Base-by-base conservation (phyloP, 2,329 filamentous ascomycete species). In the Hymenoscyphus linearis region DNA sequence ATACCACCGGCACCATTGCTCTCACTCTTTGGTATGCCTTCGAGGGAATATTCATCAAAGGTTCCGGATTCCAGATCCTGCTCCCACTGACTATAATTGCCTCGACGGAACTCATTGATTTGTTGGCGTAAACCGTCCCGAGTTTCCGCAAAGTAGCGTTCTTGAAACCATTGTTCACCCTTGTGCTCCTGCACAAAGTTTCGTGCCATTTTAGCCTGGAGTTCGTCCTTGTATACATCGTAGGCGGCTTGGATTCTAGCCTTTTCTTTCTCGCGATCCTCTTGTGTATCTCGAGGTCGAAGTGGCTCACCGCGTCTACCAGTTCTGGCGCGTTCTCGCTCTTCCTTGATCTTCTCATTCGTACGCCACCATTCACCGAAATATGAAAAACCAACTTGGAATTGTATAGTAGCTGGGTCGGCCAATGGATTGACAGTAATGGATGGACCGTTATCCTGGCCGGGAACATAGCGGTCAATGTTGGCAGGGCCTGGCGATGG, bases 151-250 rank as follows among this genome's bases (percentile, higher is more conserved):
- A 96, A 87, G 70, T 99, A 99, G 73, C 91, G 87, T 76, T 99
- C 95, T 69, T 88, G 91, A 78, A 99, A 99, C 95, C 95, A 99
- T 73, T 99, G 93, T 74, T 99, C 95, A 52, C 87, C 86, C 74
- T 96, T 96, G 76, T 99, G 95, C 69, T 92, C 89, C 56, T 88
- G 85, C 50, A 99, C 95, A 73, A 99, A 99, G 1, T 84, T 81
- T 66, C 92, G 87, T 0, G 95, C 93, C 88, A 96, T 93, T 73
- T 86, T 88, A 3, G 82, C 85, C 69, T 88, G 85, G 1, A 89
- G 76, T 37, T 88, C 85, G 70, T 88, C 85, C 68, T 87, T 87
- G 71, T 89, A 89, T 0, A 78, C 66, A 69, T 89, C 85, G 67
- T 88, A 88, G 1, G 85, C 85, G 14, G 79, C 78, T 69, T 93